Percentiles rank a stretch among this genome's conserved stretches.
Evolutionary conservation across 1,284 basidiomycete species (phyloP).

Genomic region (Malassezia sp.): DNA sequence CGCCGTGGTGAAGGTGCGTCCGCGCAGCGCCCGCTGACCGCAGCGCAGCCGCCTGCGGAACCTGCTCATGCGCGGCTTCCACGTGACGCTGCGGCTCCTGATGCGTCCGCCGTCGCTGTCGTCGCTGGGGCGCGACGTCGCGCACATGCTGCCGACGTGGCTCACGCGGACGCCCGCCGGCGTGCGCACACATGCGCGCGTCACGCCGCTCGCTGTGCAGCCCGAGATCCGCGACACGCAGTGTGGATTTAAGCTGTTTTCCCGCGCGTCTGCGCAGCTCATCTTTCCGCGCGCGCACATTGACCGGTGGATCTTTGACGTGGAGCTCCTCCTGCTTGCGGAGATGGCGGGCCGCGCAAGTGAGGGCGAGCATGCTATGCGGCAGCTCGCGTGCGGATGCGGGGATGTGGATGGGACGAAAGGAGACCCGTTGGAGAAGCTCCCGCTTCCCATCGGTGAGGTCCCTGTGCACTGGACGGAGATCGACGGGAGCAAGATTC

Average conservation of each 20-base stretch:
- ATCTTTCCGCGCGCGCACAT: constrained; percentile 58
- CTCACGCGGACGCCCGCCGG: not conserved
- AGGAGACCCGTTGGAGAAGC: constrained; percentile 49
- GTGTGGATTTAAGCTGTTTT: constrained; percentile 79
- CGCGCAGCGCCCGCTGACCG: not conserved
- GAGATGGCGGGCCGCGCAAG: constrained; percentile 24
- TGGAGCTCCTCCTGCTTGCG: constrained; percentile 80
- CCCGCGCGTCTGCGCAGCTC: constrained; percentile 62
- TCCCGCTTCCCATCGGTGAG: constrained; percentile 62
- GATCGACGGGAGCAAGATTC: constrained; percentile 78
- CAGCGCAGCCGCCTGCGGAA: constrained; percentile 77
- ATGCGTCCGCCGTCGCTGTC: constrained; percentile 33
- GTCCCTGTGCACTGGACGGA: constrained; percentile 85
- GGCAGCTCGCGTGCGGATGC: constrained; percentile 2
- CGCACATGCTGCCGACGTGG: not conserved
- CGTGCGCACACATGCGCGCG: too few species aligned
- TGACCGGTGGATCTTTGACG: constrained; percentile 76
- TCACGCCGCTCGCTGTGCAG: constrained; percentile 49
- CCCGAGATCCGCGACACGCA: constrained; percentile 83
- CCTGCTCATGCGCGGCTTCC: constrained; percentile 80
- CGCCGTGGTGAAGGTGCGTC: constrained; percentile 75
- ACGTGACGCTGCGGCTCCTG: constrained; percentile 49
- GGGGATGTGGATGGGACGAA: not conserved
- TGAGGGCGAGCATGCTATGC: constrained; percentile 4
- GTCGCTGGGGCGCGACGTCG: constrained; percentile 9